Evolutionary conservation across 257 asterid genomes (phyloP), one percentile per base, ranked within the genome.

Genomic region (Solanum virginianum): DNA sequence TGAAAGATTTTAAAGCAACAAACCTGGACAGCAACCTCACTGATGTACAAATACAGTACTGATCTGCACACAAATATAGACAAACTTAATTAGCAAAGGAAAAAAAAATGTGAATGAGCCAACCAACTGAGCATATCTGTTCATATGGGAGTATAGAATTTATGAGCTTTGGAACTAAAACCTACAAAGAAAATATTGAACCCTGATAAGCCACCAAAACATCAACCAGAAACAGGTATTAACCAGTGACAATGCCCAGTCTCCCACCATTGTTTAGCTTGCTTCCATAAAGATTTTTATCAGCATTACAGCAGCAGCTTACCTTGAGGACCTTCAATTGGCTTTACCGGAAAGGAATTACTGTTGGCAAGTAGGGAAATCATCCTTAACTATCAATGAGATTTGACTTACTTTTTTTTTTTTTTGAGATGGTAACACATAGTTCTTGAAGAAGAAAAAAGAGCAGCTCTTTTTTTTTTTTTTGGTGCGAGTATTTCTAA

Each of bases 1-100:
- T 60, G 79, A 43, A 87, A 77, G 63, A 82, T 45, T 22, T 66
- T 11, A 53, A 72, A 57, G 88, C 82, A 84, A 83, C 90, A 57
- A 71, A 96, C 98, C 98, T 95, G 97, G 91, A 87, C 93, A 86
- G 88, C 90, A 87, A 96, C 95, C 90, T 92, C 98, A 82, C 98
- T 92, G 88, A 88, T 86, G 77, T 93, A 93, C 88, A 92, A 71
- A 90, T 91, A 88, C 80, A 96, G 90, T 49, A 90, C 87, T 75
- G 92, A 93, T 93, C 99, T 97, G 98, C 92, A 88, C 81, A 88
- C 79, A 79, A 56, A 84, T 80, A 83, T 55, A 66, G 39, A 57
- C 60, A 85, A 83, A 60, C 14, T 4, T 26, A 24, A 24, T 75
- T 75, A 49, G 82, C 82, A 77, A 51, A 16, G n/a, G 51, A 75